These are phyloP conservation scores for Leishmania turanica DNA, from an alignment of 208 protist genomes.

Conservation along the genomic window DNA sequence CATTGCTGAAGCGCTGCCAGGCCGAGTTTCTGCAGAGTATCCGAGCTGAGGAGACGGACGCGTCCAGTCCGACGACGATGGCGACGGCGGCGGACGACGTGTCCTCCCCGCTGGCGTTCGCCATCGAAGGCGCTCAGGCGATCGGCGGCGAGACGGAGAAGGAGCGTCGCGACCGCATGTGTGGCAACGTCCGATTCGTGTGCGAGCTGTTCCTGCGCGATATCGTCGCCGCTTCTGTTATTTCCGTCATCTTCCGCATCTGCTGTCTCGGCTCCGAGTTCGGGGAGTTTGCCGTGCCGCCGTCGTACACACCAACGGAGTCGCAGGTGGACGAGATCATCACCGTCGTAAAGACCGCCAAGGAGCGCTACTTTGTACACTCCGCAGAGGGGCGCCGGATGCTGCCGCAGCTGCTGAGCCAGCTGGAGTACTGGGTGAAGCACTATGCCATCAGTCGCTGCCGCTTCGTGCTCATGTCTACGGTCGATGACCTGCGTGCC, in stretches of 20 bases:
- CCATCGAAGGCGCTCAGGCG: constrained; percentile 12
- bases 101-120: constrained; percentile 3
- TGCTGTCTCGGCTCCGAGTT: constrained; percentile 49
- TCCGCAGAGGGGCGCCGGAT: constrained; percentile 41
- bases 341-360: constrained; percentile 45
- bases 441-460: constrained; percentile 65
- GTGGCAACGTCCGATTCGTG: constrained; percentile 80
- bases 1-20: constrained; percentile 72
- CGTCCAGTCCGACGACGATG: neutral
- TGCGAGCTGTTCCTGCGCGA: constrained; percentile 74
- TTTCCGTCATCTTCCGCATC: constrained; percentile 61
- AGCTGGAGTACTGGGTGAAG: constrained; percentile 63
- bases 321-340: constrained; percentile 77
- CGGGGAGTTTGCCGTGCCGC: constrained; percentile 49
- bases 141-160: constrained; percentile 38
- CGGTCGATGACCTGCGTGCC: constrained; percentile 44
- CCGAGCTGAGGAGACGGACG: constrained; percentile 13
- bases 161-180: constrained; percentile 60
- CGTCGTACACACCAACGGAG: constrained; percentile 64
- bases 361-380: constrained; percentile 52
- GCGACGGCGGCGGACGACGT: neutral
- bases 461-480: constrained; percentile 71
- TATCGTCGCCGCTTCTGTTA: constrained; percentile 62
- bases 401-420: constrained; percentile 42
- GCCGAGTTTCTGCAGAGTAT: constrained; percentile 54